Percentiles rank a stretch among this genome's conserved stretches.
Evolutionary conservation across 768 basidiomycete genomes (phyloP).

Genomic region (Hemileccinum impolitum): DNA sequence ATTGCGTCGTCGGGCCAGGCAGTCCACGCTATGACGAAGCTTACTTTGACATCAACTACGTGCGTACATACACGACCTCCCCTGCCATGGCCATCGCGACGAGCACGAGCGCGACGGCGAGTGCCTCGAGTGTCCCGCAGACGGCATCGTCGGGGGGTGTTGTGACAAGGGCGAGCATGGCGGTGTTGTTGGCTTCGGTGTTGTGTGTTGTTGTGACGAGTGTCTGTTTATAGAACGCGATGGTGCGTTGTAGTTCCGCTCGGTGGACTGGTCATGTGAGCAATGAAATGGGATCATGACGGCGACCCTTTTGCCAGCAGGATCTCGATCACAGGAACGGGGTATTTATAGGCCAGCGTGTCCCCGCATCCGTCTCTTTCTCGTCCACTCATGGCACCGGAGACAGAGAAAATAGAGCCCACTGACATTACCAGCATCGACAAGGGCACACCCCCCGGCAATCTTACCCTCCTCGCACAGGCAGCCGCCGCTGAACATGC

Average conservation of each 20-base stretch:
- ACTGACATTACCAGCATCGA: slow-evolving; percentile 6
- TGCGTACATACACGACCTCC: slow-evolving; percentile 53
- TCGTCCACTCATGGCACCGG: slow-evolving; percentile 7
- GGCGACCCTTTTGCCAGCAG: too few relatives aligned
- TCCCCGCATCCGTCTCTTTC: background rate
- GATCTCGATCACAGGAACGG: too few relatives aligned
- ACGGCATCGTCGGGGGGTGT: background rate
- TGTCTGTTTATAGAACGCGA: background rate
- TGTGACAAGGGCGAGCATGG: background rate
- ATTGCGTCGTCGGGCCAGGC: slow-evolving; percentile 53
- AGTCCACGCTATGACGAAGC: slow-evolving; percentile 54
- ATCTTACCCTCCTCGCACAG: slow-evolving; percentile 21
- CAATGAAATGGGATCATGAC: background rate
- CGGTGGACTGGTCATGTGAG: background rate
- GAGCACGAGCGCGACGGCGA: background rate
- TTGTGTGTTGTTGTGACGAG: background rate
- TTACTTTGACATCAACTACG: slow-evolving; percentile 65
- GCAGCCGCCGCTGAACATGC: slow-evolving; percentile 23
- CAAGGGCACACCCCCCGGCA: background rate
- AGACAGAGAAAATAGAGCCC: slow-evolving; percentile 15
- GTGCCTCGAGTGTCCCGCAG: background rate
- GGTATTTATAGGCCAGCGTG: background rate
- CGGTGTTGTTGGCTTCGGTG: background rate
- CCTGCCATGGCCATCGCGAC: slow-evolving; percentile 8
- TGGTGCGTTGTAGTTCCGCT: background rate